Evolutionary conservation across 768 basidiomycete species (phyloP), one percentile per base, ranked within the genome.

Genomic region (Zangia roseola): DNA sequence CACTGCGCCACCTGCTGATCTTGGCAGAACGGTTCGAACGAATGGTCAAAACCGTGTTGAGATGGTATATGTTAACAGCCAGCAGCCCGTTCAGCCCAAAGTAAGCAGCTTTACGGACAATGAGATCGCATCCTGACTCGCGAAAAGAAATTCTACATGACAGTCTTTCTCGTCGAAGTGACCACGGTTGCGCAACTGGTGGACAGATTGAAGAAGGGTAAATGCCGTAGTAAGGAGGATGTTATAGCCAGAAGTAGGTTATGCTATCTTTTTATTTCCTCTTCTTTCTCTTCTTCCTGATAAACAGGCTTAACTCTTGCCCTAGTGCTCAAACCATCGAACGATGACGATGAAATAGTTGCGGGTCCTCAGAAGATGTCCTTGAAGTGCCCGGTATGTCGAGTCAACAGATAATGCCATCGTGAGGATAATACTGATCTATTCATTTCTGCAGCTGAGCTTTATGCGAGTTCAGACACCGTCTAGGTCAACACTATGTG

Each of bases 91-190:
- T 12, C 80, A 80, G 44, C 71, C 82, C 19, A 92, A 92, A 76
- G 91, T 89, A 43, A 48, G 75, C 48, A 1, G 31, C 34, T 49
- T 23, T 21, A 20, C 37, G 14, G 10, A 21, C 46, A 6, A 16
- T 17, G 45, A n/a, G n/a, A 17, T 40, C n/a, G 20, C 41, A 2
- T 43, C 35, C 53, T 61, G 37, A 55, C 37, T 21, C 44, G 16
- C 60, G 89, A 84, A 88, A 90, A 94, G 91, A 91, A 91, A 74
- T 97, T 85, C 64, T 95, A 83, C 63, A 77, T 95, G 49, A 77
- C 84, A 38, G 86, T 91, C 19, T 87, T 90, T 74, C 78, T 95
- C 25, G 90, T 95, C 8, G 87, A 94, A 67, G 76, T 80, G 33
- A 89, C 83, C 2, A 75, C 78, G 2, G 84, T 93, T 5, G 77